Evolutionary conservation across 768 basidiomycete genomes (phyloP), one percentile per base, ranked within the genome.

Genomic region (Royoungia palumana): DNA sequence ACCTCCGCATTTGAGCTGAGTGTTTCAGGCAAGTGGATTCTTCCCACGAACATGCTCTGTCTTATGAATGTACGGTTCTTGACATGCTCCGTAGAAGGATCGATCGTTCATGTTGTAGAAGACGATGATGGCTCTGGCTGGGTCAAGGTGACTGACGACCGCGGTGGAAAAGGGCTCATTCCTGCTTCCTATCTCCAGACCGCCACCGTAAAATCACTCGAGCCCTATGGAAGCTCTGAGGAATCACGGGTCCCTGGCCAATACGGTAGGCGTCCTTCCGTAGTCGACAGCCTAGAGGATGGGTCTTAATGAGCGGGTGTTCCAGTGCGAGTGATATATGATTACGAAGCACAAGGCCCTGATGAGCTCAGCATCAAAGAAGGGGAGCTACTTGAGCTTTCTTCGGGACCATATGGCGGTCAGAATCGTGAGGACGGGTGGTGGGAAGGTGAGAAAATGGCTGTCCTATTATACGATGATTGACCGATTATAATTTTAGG

Each of bases 51-150:
- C 41, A 21, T 56, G 47, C 27, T 20, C 14, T 16, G 21, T 30
- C 25, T 53, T 28, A 50, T 42, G 51, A 48, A 47, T 41, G 45
- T 21, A 41, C 30, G 37, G 22, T 46, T 41, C 50, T 59, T 55
- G 44, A 47, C 56, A 48, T 41, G 30, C 49, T 51, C 41, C 25
- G 27, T 63, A 85, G 89, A 87, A 70, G 88, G 85, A 22, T 64
- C 70, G 34, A 65, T 62, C 5, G 83, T 94, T 14, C 74, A 75
- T 48, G 73, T 94, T 34, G 61, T 89, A 17, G 89, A 93, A 62
- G 79, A 82, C 51, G 89, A 93, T 51, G 90, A 91, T 57, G 89
- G 88, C 11, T 89, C 87, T 14, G 89, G 89, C 3, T 92, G 89
- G 90, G 79, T 87, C 11, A 92, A 92, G 63, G 86, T 91, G 9